Conservation (phyloP, 164 flowering plant species). For the Piper longum region DNA sequence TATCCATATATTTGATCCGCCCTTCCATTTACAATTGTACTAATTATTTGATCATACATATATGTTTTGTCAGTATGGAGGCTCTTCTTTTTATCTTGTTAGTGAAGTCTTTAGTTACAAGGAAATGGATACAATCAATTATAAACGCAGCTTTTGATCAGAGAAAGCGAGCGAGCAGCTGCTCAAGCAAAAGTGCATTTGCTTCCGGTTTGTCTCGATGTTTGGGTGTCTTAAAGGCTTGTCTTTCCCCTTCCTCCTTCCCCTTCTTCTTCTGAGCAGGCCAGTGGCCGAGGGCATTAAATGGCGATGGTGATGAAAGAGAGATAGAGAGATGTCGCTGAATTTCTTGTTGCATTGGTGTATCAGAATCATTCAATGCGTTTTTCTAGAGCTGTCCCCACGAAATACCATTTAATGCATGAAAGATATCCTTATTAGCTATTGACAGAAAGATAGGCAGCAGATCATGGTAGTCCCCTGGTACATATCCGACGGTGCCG, state of each 20-base stretch:
- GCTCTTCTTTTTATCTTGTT: neutral
- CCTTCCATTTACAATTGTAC: neutral
- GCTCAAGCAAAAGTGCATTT: conserved; percentile 1
- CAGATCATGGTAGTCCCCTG: neutral
- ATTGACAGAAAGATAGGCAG: neutral
- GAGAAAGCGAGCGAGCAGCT: conserved; percentile 4
- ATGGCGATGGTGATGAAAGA: conserved; percentile 7
- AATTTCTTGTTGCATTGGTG: conserved; percentile 1
- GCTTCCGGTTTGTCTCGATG: conserved; percentile 1
- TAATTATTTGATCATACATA: conserved; percentile 1
- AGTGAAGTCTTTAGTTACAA: conserved; percentile 1
- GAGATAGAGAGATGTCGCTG: conserved; percentile 5
- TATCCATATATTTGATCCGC: too few species aligned
- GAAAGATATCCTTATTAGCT: conserved; percentile 9
- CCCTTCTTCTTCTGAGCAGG: neutral
- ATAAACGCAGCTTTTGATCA: conserved; percentile 1
- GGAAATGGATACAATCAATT: conserved; percentile 5
- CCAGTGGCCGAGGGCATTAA: neutral
- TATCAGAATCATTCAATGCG: conserved; percentile 14
- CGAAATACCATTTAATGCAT: conserved; percentile 9
- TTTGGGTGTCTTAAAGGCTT: neutral
- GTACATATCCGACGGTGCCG: too few species aligned
- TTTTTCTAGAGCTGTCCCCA: conserved; percentile 19
- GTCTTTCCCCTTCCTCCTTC: neutral
- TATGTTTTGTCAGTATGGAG: neutral